Conservation (phyloP, 768 basidiomycete genomes). For the Vararia minispora region DNA sequence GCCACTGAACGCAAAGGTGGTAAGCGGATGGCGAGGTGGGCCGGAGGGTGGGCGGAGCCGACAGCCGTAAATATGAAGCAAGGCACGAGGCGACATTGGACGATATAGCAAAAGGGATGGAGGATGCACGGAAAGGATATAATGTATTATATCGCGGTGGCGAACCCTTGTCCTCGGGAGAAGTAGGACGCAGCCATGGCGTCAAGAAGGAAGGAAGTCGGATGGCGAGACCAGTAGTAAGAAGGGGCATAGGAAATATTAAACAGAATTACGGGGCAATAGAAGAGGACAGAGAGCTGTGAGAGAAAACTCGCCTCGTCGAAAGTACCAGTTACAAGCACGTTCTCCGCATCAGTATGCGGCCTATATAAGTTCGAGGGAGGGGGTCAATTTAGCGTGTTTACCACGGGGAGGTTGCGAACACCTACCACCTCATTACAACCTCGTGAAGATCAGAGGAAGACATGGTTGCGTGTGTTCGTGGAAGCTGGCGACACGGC, state of each 20-base stretch:
- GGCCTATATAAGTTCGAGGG: slow-evolving; percentile 12
- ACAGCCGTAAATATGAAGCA: too few relatives aligned
- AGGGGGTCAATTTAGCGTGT: slow-evolving; percentile 1
- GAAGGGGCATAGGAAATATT: slow-evolving; percentile 7
- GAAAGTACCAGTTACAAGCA: slow-evolving; percentile 14
- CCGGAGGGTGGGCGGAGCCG: too few relatives aligned
- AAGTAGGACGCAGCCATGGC: too few relatives aligned
- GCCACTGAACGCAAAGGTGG: slow-evolving; percentile 16
- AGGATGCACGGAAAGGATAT: too few relatives aligned
- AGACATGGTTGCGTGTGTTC: slow-evolving; percentile 2
- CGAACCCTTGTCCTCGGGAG: too few relatives aligned
- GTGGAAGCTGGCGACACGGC: too few relatives aligned
- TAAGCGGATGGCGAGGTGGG: slow-evolving; percentile 1
- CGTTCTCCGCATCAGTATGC: slow-evolving; percentile 11
- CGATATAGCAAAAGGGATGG: too few relatives aligned
- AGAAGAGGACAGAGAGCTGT: too few relatives aligned
- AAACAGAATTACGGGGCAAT: background rate
- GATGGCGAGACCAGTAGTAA: slow-evolving; percentile 10
- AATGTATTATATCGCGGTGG: too few relatives aligned
- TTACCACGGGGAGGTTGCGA: background rate
- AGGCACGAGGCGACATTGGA: too few relatives aligned
- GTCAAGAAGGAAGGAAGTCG: slow-evolving; percentile 12
- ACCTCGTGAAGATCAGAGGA: slow-evolving; percentile 5
- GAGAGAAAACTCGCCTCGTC: slow-evolving; percentile 15
- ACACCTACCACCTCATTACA: slow-evolving; percentile 2